Evolutionary conservation across 352 stramenopile genomes (phyloP), one percentile per base, ranked within the genome.

Genomic region (Ophiocytium majus): DNA sequence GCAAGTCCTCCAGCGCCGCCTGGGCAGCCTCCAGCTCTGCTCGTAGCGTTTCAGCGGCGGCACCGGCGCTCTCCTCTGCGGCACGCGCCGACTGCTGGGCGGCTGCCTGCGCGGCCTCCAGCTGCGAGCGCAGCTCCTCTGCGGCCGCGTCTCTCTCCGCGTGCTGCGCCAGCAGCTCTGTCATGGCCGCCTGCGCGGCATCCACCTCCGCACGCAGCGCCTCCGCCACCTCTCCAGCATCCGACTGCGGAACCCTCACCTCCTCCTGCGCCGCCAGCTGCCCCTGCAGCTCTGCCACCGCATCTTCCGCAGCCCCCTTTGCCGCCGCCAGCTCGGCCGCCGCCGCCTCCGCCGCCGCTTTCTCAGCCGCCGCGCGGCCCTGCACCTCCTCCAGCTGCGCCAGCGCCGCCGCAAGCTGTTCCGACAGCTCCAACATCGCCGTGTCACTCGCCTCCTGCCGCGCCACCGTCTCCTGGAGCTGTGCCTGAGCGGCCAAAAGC

Each of bases 121-220:
- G 33, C 32, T n/a, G 50, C 23, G 80, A 35, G 5, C 17, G 23
- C 63, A 23, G 35, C 63, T 79, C 34, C 23, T 33, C 66, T 10
- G 19, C 80, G 63, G 79, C 64, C n/a, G 43, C 43, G 5, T 57
- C 43, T 14, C 5, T 14, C 43, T 57, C 43, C 14, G 43, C 43
- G 43, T 14, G 43, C 43, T 57, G 43, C 43, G 43, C 43, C 43
- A 14, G 43, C 43, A 57, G 43, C 43, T 57, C 43, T 14, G 14
- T 5, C 43, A 57, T 14, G 43, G 43, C 43, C 43, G 43, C 43
- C 80, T 84, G 36, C 33, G 80, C 80, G 10, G 80, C 34, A 37
- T 79, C 63, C 28, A 84, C 57, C 80, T 84, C 80, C n/a, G 34
- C 64, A 9, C 63, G 34, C 34, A 64, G 80, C 63, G 80, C 80